Evolutionary conservation across 2,329 filamentous ascomycete species (phyloP), one percentile per base, ranked within the genome.

Genomic region (Botrytis medusae): DNA sequence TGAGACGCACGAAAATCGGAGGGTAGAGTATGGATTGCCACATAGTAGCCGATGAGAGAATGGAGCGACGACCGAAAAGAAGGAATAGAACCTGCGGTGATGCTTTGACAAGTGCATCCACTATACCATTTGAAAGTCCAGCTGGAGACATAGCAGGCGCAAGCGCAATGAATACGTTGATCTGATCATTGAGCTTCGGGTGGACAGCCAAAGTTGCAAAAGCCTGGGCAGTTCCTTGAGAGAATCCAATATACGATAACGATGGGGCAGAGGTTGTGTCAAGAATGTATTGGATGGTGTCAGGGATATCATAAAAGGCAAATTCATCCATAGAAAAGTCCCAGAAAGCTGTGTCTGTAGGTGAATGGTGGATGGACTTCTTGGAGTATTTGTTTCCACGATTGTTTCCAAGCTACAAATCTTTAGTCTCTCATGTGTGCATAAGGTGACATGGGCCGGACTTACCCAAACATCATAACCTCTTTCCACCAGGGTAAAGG

Each of bases 371-470:
- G 69, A 95, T 89, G 3, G 91, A 95, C 84, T 99, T 99, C 83
- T 98, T 99, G 63, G 94, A 97, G 84, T 99, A 99, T 82, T 99
- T 99, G 87, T 99, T 99, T 68, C 96, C 96, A 51, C 96, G 91
- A 80, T 99, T 99, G 82, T 99, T 99, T 69, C 96, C 96, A 75
- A 99, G 87, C 93, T 93, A 60, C 22, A 59, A 9, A 22, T 29
- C n/a, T 61, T 82, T 67, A 83, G 79, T 65, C 62, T 40, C 20
- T 67, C 44, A 32, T 22, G 37, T 32, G 61, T 25, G 34, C 18
- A 62, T 46, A 63, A 18, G 25, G 34, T 14, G 29, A 34, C 32
- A 44, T n/a, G 29, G 34, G 29, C n/a, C 22, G 32, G 42, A 84
- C 89, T 79, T 83, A 92, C 91, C 93, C 96, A 99, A 76, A 98